Evolutionary conservation across 352 stramenopile genomes (phyloP).

Genomic region (Phytopythium montanum): DNA sequence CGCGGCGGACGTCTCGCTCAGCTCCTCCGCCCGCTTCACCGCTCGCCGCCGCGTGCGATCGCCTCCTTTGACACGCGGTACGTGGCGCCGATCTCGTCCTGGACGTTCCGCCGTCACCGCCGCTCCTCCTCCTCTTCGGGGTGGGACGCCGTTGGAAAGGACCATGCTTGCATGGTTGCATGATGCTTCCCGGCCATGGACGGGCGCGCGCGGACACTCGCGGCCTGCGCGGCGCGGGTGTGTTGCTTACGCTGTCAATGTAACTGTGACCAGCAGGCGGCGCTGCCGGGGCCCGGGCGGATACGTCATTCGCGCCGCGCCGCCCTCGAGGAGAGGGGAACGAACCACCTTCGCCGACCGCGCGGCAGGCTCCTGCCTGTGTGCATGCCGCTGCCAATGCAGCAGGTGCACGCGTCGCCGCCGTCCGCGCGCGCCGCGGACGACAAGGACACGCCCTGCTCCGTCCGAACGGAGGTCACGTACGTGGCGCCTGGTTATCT

Average conservation of each 20-base stretch:
- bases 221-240: neutral
- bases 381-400: constrained; percentile 3
- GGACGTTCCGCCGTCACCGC: neutral
- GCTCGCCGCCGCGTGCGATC: neutral
- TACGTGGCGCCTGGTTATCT: constrained; percentile 4
- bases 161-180: no score
- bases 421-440: neutral
- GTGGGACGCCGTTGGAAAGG: neutral
- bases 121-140: neutral
- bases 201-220: neutral
- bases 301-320: neutral
- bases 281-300: neutral
- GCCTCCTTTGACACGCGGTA: neutral
- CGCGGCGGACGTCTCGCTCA: neutral
- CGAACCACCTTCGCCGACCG: no score
- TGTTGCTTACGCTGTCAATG: neutral
- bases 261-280: neutral
- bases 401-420: neutral
- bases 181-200: neutral
- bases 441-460: constrained; percentile 8
- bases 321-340: neutral
- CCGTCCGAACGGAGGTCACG: constrained; percentile 4
- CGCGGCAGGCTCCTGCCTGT: neutral
- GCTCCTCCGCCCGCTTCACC: neutral
- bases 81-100: neutral